phyloP scores from a whole-genome alignment of 2,329 filamentous ascomycete genomes.

The Pseudogymnoascus sp. region DNA sequence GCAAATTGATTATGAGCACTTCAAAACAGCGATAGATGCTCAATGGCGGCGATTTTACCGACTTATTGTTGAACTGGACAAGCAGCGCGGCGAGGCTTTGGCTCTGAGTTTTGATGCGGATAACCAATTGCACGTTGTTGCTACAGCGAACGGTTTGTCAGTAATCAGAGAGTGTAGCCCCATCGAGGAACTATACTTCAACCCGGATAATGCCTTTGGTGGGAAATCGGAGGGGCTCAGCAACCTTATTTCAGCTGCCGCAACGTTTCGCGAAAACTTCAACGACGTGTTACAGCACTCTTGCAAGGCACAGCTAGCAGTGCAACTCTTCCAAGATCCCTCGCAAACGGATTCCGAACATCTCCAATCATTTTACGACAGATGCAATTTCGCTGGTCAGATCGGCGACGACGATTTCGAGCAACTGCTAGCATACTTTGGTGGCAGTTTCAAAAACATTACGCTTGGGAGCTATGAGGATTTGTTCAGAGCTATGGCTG shows the following conservation, averaged over 20 bases:
- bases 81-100: constrained; percentile 72
- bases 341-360: constrained; percentile 62
- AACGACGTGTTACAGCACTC: constrained; percentile 60
- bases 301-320: constrained; percentile 57
- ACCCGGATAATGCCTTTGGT: constrained; percentile 40
- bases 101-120: constrained; percentile 65
- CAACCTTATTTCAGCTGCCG: constrained; percentile 58
- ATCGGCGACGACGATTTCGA: constrained; percentile 75
- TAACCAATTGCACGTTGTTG: constrained; percentile 68
- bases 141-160: constrained; percentile 73
- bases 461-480: constrained; percentile 45
- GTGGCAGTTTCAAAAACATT: constrained; percentile 53
- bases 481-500: constrained; percentile 40
- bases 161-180: constrained; percentile 71
- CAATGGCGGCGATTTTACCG: constrained; percentile 91
- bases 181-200: constrained; percentile 67
- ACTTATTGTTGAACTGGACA: constrained; percentile 76
- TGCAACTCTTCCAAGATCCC: constrained; percentile 67
- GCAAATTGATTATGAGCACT: constrained; percentile 66
- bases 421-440: constrained; percentile 59
- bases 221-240: constrained; percentile 47
- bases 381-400: constrained; percentile 66
- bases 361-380: constrained; percentile 70
- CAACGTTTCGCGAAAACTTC: constrained; percentile 61
- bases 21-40: constrained; percentile 62